Evolutionary conservation across 441 rosid species (phyloP).

Genomic region (Aleurites moluccanus): DNA sequence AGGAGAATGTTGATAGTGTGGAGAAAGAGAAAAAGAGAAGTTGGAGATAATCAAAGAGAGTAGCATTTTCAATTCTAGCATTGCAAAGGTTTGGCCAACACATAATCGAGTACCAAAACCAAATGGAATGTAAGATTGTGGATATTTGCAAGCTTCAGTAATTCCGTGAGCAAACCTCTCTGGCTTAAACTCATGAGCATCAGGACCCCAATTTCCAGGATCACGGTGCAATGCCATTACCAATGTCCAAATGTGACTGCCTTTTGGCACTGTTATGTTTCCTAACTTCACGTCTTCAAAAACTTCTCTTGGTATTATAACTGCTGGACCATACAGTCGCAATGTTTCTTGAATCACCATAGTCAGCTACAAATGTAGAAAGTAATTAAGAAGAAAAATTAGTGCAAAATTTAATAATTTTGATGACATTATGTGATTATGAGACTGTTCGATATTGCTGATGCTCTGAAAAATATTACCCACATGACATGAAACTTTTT

Average conservation of each 20-base stretch:
- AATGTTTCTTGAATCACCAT: slow-evolving; percentile 37
- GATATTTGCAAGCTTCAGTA: slow-evolving; percentile 33
- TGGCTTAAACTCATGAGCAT: slow-evolving; percentile 29
- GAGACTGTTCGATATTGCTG: too few species aligned
- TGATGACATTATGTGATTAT: too few species aligned
- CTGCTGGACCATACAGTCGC: slow-evolving; percentile 33
- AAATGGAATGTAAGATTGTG: slow-evolving; percentile 30
- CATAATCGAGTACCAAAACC: slow-evolving; percentile 33
- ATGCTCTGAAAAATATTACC: too few species aligned
- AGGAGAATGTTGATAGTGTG: slow-evolving; percentile 33
- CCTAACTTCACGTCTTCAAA: slow-evolving; percentile 30
- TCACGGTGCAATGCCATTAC: slow-evolving; percentile 22
- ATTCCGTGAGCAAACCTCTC: slow-evolving; percentile 31
- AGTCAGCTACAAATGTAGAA: slow-evolving; percentile 13
- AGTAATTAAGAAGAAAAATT: too few species aligned
- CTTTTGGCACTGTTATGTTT: slow-evolving; percentile 31
- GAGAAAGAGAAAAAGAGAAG: slow-evolving; percentile 29
- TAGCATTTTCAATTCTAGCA: slow-evolving; percentile 29
- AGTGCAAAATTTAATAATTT: not conserved
- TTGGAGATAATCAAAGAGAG: slow-evolving; percentile 25
- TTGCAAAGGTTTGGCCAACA: slow-evolving; percentile 33
- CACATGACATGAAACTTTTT: too few species aligned
- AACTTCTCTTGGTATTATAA: slow-evolving; percentile 27
- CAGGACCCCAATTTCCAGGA: slow-evolving; percentile 33
- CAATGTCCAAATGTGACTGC: slow-evolving; percentile 29